A percentile compares a stretch with the other conserved stretches of the same genome.
These are phyloP conservation scores for Leucoagaricus sp. DNA, from an alignment of 1,284 basidiomycete species.

Conservation along the genomic window DNA sequence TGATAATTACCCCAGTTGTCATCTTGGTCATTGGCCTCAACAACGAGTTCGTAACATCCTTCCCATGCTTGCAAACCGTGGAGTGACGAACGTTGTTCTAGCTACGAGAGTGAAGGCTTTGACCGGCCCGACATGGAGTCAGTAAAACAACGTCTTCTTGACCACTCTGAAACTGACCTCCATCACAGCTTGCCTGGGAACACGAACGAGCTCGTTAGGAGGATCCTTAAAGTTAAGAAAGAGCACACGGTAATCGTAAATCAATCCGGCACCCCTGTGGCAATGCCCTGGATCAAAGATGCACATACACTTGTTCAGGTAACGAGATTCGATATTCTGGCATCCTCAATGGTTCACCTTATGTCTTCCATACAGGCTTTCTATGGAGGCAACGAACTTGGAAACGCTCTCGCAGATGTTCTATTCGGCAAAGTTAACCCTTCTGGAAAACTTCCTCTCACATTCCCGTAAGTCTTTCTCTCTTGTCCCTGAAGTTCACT, in stretches of 20 bases:
- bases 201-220: slow-evolving; percentile 48
- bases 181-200: slow-evolving; percentile 42
- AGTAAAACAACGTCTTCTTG: slow-evolving; percentile 34
- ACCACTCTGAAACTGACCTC: background rate
- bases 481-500: background rate
- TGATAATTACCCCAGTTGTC: slow-evolving; percentile 27
- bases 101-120: slow-evolving; percentile 46
- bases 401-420: slow-evolving; percentile 53
- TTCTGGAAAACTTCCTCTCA: slow-evolving; percentile 48
- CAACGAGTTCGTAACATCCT: slow-evolving; percentile 37
- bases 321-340: no score
- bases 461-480: slow-evolving; percentile 41
- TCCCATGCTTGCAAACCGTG: background rate
- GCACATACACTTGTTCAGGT: slow-evolving; percentile 47
- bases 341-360: slow-evolving; percentile 2
- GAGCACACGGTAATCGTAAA: slow-evolving; percentile 56
- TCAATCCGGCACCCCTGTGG: slow-evolving; percentile 50
- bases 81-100: slow-evolving; percentile 30
- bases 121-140: slow-evolving; percentile 43
- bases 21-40: slow-evolving; percentile 49
- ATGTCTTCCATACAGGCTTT: slow-evolving; percentile 38
- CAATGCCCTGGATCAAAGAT: slow-evolving; percentile 52
- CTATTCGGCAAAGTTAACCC: slow-evolving; percentile 56
- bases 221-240: slow-evolving; percentile 47
- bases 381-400: slow-evolving; percentile 59